Evolutionary conservation across 768 basidiomycete species (phyloP).

Genomic region (Suillus decipiens): DNA sequence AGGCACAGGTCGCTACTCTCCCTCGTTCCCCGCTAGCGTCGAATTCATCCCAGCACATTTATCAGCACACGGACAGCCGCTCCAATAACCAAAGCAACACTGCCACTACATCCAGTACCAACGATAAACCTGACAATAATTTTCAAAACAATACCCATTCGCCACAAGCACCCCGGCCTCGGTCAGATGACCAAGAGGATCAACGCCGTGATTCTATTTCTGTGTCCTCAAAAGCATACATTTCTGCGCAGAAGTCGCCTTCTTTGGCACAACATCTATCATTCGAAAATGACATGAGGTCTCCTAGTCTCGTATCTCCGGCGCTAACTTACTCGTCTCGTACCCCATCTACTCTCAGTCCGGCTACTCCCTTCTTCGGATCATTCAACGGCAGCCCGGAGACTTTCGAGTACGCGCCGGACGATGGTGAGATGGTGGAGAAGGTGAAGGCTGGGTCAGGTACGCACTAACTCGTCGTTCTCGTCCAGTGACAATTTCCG

Average conservation of each 20-base stretch:
- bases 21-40: constrained; percentile 9
- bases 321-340: constrained; percentile 67
- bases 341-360: constrained; percentile 67
- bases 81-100: constrained; percentile 28
- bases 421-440: constrained; percentile 26
- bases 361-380: constrained; percentile 71
- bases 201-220: constrained; percentile 15
- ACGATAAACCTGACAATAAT: constrained; percentile 12
- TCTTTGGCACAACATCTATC: constrained; percentile 18
- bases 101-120: constrained; percentile 21
- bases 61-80: constrained; percentile 22
- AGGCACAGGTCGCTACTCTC: constrained; percentile 8
- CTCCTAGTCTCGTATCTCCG: constrained; percentile 63
- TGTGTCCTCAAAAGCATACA: constrained; percentile 14
- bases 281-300: constrained; percentile 35
- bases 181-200: constrained; percentile 2
- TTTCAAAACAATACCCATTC: constrained; percentile 27
- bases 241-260: constrained; percentile 17
- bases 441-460: constrained; percentile 23
- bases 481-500: not conserved
- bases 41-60: constrained; percentile 13
- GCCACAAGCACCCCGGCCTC: constrained; percentile 18
- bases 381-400: constrained; percentile 40
- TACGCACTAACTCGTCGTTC: constrained; percentile 7
- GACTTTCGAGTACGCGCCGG: constrained; percentile 29